Base-by-base conservation (phyloP, 805 yeast species). In the Babjeviella inositovora region DNA sequence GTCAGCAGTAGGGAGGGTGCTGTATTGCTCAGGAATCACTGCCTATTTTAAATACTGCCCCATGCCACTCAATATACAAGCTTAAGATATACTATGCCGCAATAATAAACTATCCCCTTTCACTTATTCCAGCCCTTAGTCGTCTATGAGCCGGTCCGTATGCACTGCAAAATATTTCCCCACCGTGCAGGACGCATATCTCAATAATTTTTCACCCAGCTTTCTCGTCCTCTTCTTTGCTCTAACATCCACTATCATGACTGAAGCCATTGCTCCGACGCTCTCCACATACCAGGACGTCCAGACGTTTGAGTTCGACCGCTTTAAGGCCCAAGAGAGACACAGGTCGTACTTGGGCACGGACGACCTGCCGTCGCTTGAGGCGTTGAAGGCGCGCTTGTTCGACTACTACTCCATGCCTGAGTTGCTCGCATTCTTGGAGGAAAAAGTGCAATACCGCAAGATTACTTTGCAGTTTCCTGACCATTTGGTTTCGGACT, bases 401-500 rank as follows among this genome's bases (percentile, higher is more conserved):
- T 36, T 33, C 7, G 47, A 60, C 1, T 70, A 72, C 34, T 84
- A 81, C 39, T 51, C 62, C 18, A 32, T 80, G 1, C 57, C 57
- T 13, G 58, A 56, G 23, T 39, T 75, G 4, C 55, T 57, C 1
- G 33, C 34, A 0, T 51, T 48, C 23, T 45, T 77, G 21, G 23
- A 28, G 10, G 33, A 38, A 4, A 46, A 53, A 14, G 36, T 30
- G 17, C 42, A 37, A 16, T 72, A 49, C 42, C 47, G 43, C 21
- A 54, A 60, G 13, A 62, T 85, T 2, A 84, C 97, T 0, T 51
- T 90, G 15, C 98, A 90, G 47, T 87, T 90, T 33, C 97, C 97
- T 0, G 98, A 92, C 43, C 29, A 50, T 5, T 49, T 85, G 17
- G 65, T 90, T 2, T 58, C 70, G 19, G 96, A 87, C 42, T 72